These are phyloP conservation scores for Penicillium sp. DNA, from an alignment of 2,329 filamentous ascomycete species.

Conservation along the genomic window DNA sequence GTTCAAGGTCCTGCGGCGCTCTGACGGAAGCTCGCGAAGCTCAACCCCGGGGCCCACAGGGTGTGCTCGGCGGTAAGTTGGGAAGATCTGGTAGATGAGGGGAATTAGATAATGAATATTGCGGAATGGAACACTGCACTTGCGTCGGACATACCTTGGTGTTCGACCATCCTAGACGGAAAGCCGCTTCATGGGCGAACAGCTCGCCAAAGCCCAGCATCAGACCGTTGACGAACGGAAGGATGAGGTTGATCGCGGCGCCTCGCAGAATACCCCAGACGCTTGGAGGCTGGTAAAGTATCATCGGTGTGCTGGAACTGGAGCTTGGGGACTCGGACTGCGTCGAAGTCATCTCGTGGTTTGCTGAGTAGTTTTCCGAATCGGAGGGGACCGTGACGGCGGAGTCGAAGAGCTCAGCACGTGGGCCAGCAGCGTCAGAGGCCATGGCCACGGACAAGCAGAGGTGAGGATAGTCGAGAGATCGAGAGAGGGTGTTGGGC, in stretches of 20 bases:
- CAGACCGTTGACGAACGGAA: slow-evolving; percentile 96
- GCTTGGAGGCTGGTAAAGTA: slow-evolving; percentile 84
- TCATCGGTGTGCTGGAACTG: slow-evolving; percentile 43
- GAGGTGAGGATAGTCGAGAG: not conserved
- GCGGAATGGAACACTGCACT: no score
- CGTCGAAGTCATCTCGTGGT: slow-evolving; percentile 39
- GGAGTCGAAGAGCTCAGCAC: slow-evolving; percentile 48
- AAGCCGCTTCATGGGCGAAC: slow-evolving; percentile 94
- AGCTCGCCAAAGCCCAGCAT: slow-evolving; percentile 98
- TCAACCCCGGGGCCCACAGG: slow-evolving; percentile 83
- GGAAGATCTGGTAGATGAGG: slow-evolving; percentile 55
- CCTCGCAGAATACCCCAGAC: slow-evolving; percentile 84
- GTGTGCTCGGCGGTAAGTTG: slow-evolving; percentile 64
- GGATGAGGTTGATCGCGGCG: slow-evolving; percentile 90
- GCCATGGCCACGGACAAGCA: slow-evolving; percentile 32
- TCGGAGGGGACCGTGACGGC: slow-evolving; percentile 52
- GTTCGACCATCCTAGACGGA: slow-evolving; percentile 86
- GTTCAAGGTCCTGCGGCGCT: slow-evolving; percentile 59
- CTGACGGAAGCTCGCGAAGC: slow-evolving; percentile 68
- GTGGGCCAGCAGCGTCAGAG: slow-evolving; percentile 36
- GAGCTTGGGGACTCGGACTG: slow-evolving; percentile 33
- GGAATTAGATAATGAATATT: not conserved
- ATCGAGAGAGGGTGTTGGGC: not conserved
- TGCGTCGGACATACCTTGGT: slow-evolving; percentile 72
- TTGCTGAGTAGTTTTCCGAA: slow-evolving; percentile 52